These are phyloP conservation scores for Nakazawaea anatomiae DNA, from an alignment of 805 yeast genomes.

Conservation along the genomic window DNA sequence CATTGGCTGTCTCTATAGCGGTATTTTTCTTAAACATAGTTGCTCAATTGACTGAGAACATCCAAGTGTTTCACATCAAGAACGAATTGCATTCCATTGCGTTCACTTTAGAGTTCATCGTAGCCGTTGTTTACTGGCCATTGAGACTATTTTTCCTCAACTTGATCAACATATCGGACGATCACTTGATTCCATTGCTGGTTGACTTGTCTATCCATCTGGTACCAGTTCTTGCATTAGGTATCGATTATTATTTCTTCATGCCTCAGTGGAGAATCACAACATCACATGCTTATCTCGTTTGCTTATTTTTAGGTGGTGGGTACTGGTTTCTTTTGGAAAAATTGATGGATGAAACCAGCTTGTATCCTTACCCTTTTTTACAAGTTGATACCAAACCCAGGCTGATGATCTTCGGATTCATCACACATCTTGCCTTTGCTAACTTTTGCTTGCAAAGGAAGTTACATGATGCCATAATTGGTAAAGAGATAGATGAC, in stretches of 20 bases:
- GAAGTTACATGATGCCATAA: slow-evolving; percentile 13
- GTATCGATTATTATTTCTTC: slow-evolving; percentile 48
- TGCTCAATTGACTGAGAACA: slow-evolving; percentile 26
- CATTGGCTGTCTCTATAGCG: slow-evolving; percentile 41
- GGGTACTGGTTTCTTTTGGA: slow-evolving; percentile 52
- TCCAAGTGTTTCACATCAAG: slow-evolving; percentile 26
- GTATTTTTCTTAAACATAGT: slow-evolving; percentile 33
- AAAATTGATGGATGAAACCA: slow-evolving; percentile 38
- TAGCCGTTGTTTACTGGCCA: slow-evolving; percentile 66
- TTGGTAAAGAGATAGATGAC: slow-evolving; percentile 9
- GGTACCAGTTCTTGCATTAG: slow-evolving; percentile 48
- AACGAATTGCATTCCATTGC: slow-evolving; percentile 47
- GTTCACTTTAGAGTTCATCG: slow-evolving; percentile 53
- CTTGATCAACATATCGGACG: slow-evolving; percentile 35
- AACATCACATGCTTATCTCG: slow-evolving; percentile 29
- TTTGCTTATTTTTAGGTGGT: slow-evolving; percentile 32
- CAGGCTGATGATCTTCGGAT: slow-evolving; percentile 42
- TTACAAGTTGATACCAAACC: slow-evolving; percentile 43
- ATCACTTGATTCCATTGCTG: slow-evolving; percentile 34
- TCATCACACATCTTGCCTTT: slow-evolving; percentile 35
- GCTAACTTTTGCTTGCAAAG: slow-evolving; percentile 16
- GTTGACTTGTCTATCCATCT: slow-evolving; percentile 58
- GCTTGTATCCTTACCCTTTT: slow-evolving; percentile 60
- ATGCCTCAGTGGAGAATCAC: slow-evolving; percentile 38
- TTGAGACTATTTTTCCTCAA: slow-evolving; percentile 45